These are phyloP conservation scores for Ustanciosporium gigantosporum DNA, from an alignment of 1,284 basidiomycete species.

Conservation along the genomic window DNA sequence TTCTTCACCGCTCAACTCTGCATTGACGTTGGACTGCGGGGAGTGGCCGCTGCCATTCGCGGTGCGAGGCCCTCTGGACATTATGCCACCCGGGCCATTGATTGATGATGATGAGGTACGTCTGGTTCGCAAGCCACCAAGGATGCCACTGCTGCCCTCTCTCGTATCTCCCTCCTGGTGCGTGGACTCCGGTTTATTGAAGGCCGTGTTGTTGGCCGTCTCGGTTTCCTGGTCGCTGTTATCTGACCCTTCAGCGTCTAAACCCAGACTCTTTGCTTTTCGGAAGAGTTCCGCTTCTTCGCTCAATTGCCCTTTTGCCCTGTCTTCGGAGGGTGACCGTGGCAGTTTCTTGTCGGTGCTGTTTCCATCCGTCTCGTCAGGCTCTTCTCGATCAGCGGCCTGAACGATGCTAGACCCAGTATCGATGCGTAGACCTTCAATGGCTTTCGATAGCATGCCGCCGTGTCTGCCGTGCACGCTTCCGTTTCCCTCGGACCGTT, in stretches of 20 bases:
- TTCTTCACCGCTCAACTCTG: slow-evolving; percentile 38
- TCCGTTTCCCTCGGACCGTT: too few relatives aligned
- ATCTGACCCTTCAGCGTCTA: slow-evolving; percentile 13
- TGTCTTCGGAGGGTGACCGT: slow-evolving; percentile 18
- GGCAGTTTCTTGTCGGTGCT: background rate
- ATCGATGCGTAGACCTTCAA: slow-evolving; percentile 18
- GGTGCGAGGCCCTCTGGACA: too few relatives aligned
- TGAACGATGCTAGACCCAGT: too few relatives aligned
- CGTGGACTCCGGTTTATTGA: background rate
- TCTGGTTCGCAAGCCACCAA: background rate
- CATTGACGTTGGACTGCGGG: background rate
- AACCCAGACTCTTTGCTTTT: slow-evolving; percentile 29
- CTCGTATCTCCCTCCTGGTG: too few relatives aligned
- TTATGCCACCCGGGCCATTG: background rate
- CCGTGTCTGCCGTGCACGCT: background rate
- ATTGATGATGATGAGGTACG: too few relatives aligned
- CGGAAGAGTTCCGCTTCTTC: slow-evolving; percentile 56
- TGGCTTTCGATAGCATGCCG: background rate
- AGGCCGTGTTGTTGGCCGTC: background rate
- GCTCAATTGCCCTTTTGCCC: slow-evolving; percentile 43
- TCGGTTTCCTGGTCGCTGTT: slow-evolving; percentile 8
- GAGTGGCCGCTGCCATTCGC: background rate
- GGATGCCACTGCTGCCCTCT: background rate
- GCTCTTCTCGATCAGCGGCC: slow-evolving; percentile 15
- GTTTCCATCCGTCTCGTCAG: background rate